These are phyloP conservation scores for Stellera chamaejasme DNA, from an alignment of 345 rosid species.

Conservation along the genomic window DNA sequence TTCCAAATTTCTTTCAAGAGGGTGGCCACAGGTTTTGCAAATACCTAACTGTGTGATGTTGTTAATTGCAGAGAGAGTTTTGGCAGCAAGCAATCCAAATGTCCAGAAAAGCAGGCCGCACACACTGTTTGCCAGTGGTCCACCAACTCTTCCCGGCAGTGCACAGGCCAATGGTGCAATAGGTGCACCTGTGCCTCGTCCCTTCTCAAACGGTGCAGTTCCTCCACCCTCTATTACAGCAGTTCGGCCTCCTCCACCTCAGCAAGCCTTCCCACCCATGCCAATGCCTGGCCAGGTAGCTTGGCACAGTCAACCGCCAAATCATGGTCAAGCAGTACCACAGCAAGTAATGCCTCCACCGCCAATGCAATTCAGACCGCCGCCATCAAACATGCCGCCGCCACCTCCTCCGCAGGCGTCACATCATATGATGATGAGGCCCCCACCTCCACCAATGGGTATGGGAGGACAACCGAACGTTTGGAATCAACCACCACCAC, in stretches of 20 bases:
- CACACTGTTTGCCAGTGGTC: slow-evolving; percentile 89
- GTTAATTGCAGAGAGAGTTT: slow-evolving; percentile 70
- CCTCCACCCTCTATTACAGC: slow-evolving; percentile 42
- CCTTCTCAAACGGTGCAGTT: slow-evolving; percentile 54
- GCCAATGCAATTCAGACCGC: slow-evolving; percentile 64
- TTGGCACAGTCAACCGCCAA: slow-evolving; percentile 74
- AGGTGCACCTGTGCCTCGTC: slow-evolving; percentile 56
- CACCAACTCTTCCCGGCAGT: slow-evolving; percentile 49
- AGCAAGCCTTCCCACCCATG: slow-evolving; percentile 44
- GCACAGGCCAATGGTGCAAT: slow-evolving; percentile 53
- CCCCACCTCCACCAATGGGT: slow-evolving; percentile 73
- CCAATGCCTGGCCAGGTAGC: slow-evolving; percentile 40
- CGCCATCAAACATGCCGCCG: slow-evolving; percentile 60
- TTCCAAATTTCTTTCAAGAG: not conserved
- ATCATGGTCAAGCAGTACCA: slow-evolving; percentile 47
- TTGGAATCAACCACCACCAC: slow-evolving; percentile 57
- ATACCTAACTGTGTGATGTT: slow-evolving; percentile 1
- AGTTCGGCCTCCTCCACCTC: slow-evolving; percentile 68
- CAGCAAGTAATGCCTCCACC: slow-evolving; percentile 49
- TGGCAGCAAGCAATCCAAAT: slow-evolving; percentile 90
- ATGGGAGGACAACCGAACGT: slow-evolving; percentile 51
- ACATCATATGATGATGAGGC: slow-evolving; percentile 32
- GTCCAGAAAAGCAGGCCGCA: slow-evolving; percentile 89
- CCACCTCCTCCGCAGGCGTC: slow-evolving; percentile 48
- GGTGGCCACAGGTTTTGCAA: too few species aligned